These are phyloP conservation scores for Arabidopsis lyrata DNA, from an alignment of 441 rosid genomes.

Conservation along the genomic window DNA sequence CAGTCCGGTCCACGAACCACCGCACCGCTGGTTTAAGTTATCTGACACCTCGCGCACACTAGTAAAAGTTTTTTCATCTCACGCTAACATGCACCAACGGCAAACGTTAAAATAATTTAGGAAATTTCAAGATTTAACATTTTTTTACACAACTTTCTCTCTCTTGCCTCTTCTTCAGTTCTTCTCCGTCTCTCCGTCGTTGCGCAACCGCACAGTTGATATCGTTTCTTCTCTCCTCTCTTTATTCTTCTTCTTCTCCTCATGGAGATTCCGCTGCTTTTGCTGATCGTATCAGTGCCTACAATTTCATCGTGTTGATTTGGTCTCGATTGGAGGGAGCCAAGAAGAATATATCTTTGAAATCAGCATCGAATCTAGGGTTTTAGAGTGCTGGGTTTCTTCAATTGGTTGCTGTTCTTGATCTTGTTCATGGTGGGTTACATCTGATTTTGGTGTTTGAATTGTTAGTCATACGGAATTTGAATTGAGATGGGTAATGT, in stretches of 20 bases:
- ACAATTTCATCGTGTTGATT: constrained; percentile 24
- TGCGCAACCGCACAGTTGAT: constrained; percentile 50
- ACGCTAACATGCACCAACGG: constrained; percentile 37
- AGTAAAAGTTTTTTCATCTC: not conserved
- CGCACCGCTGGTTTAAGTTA: constrained; percentile 20
- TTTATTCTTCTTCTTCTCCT: not conserved
- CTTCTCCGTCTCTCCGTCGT: constrained; percentile 44
- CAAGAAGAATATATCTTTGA: constrained; percentile 5
- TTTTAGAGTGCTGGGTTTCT: constrained; percentile 35
- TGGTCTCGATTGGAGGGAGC: not conserved
- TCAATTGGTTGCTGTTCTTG: not conserved
- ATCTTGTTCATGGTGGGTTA: constrained; percentile 11
- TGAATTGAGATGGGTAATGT: constrained; percentile 77
- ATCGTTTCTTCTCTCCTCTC: constrained; percentile 11
- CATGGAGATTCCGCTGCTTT: constrained; percentile 1
- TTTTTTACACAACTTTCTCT: constrained; percentile 18
- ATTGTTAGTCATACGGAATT: constrained; percentile 29
- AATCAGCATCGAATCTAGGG: constrained; percentile 51
- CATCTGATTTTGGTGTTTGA: constrained; percentile 39
- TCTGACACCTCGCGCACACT: constrained; percentile 25
- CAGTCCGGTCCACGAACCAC: constrained; percentile 31
- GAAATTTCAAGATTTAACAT: constrained; percentile 35
- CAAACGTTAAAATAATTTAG: constrained; percentile 34
- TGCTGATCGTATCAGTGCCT: not conserved
- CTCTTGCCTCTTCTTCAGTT: constrained; percentile 27